phyloP scores from a whole-genome alignment of 176 grass and related monocot species.

The Microstegium vimineum region DNA sequence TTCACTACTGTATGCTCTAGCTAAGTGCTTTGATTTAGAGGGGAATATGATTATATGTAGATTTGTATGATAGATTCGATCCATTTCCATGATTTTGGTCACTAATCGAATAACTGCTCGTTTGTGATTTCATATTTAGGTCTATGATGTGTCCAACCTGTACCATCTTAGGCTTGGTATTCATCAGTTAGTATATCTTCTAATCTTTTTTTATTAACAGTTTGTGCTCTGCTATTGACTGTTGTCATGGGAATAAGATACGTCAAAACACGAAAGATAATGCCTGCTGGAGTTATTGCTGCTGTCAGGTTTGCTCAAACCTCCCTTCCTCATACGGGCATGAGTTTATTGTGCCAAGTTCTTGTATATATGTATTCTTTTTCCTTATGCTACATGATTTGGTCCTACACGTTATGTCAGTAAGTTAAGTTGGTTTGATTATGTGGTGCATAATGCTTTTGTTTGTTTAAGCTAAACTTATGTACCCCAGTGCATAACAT shows the following conservation, averaged over 20 bases:
- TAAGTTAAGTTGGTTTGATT: neutral
- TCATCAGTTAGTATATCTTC: neutral
- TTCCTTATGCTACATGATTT: neutral
- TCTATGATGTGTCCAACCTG: neutral
- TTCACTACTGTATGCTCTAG: conserved; percentile 10
- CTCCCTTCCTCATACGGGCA: neutral
- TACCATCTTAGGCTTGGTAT: neutral
- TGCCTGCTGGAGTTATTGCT: conserved; percentile 85
- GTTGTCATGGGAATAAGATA: conserved; percentile 72
- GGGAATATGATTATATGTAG: neutral
- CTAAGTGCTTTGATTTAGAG: neutral
- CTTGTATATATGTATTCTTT: neutral
- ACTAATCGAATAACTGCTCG: neutral
- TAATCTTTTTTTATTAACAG: conserved; percentile 34
- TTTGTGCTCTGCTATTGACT: conserved; percentile 63
- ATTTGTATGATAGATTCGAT: neutral
- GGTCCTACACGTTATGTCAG: neutral
- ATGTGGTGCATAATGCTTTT: neutral
- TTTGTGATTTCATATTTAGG: neutral
- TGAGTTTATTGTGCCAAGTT: neutral
- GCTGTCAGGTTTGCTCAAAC: conserved; percentile 52
- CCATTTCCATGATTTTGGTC: neutral
- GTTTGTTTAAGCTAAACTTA: neutral
- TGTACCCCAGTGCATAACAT: neutral
- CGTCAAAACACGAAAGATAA: conserved; percentile 69